These are phyloP conservation scores for Dactylellina cionopaga DNA, from an alignment of 2,329 filamentous ascomycete genomes.

Conservation along the genomic window DNA sequence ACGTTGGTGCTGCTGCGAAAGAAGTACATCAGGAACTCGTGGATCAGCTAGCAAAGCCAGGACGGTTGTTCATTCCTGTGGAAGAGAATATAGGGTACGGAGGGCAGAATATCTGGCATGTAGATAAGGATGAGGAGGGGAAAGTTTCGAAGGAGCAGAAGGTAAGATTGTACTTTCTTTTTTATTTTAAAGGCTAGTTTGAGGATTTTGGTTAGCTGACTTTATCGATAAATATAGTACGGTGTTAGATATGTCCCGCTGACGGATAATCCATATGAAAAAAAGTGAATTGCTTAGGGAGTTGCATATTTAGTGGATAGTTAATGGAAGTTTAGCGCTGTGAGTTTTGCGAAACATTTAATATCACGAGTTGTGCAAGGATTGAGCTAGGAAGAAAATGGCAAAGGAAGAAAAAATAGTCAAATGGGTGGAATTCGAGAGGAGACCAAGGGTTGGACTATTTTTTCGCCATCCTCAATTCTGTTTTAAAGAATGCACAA, in stretches of 20 bases:
- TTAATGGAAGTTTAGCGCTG: background rate
- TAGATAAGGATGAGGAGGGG: conserved; percentile 77
- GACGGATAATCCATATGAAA: conserved; percentile 71
- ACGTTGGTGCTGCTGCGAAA: conserved; percentile 87
- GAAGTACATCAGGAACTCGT: conserved; percentile 77
- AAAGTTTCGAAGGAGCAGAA: conserved; percentile 68
- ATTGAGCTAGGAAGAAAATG: no score
- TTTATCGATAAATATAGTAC: no score
- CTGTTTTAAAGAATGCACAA: no score
- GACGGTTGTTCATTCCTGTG: conserved; percentile 82
- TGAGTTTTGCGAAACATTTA: background rate
- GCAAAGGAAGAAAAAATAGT: no score
- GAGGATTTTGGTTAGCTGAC: background rate
- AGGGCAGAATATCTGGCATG: conserved; percentile 75
- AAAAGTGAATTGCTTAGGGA: conserved; percentile 15
- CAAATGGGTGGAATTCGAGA: no score
- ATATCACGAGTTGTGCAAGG: no score
- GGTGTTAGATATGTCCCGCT: conserved; percentile 81
- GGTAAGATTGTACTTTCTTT: conserved; percentile 31
- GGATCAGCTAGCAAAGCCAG: conserved; percentile 80
- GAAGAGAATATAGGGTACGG: conserved; percentile 68
- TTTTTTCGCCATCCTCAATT: no score
- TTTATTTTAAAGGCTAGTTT: background rate
- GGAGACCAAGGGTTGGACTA: no score
- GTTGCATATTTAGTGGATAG: no score